A percentile compares a stretch with the other conserved stretches of the same genome.
phyloP scores from a whole-genome alignment of 371 early-diverging fungal species.

The Dichotomocladium elegans region DNA sequence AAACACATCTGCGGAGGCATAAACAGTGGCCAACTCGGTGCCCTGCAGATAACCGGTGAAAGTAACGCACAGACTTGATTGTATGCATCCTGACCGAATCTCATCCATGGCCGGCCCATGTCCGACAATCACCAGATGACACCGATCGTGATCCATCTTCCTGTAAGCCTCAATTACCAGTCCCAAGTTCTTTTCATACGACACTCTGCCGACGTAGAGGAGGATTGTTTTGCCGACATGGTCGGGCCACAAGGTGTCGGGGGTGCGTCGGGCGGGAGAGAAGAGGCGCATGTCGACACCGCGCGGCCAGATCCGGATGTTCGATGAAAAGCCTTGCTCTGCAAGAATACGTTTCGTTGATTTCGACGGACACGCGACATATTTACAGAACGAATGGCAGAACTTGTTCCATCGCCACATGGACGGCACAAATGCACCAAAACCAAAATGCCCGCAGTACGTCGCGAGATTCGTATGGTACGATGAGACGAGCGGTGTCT shows the following conservation, averaged over 20 bases:
- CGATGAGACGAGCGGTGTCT: slow-evolving; percentile 41
- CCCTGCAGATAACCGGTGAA: slow-evolving; percentile 46
- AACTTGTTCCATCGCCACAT: slow-evolving; percentile 51
- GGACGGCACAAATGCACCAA: slow-evolving; percentile 25
- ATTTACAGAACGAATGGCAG: slow-evolving; percentile 35
- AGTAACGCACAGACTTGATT: slow-evolving; percentile 28
- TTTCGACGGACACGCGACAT: slow-evolving; percentile 38
- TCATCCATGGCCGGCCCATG: slow-evolving; percentile 44
- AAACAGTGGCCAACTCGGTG: slow-evolving; percentile 28
- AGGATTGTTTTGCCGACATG: slow-evolving; percentile 35
- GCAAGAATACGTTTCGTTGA: slow-evolving; percentile 29
- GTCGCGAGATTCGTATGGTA: slow-evolving; percentile 49
- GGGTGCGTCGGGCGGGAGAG: slow-evolving; percentile 27
- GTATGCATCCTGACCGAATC: slow-evolving; percentile 20
- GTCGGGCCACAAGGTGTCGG: not conserved
- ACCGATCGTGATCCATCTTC: slow-evolving; percentile 31
- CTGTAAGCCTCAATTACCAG: slow-evolving; percentile 38
- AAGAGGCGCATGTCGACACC: slow-evolving; percentile 36
- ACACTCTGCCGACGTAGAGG: slow-evolving; percentile 43
- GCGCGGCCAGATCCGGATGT: slow-evolving; percentile 40
- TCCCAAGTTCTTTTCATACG: slow-evolving; percentile 45
- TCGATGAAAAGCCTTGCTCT: slow-evolving; percentile 24
- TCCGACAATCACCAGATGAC: slow-evolving; percentile 50
- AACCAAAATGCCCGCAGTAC: slow-evolving; percentile 46
- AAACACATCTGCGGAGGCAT: slow-evolving; percentile 50